Evolutionary conservation across 2,329 filamentous ascomycete species (phyloP).

Genomic region (Karstenula rhodostoma): DNA sequence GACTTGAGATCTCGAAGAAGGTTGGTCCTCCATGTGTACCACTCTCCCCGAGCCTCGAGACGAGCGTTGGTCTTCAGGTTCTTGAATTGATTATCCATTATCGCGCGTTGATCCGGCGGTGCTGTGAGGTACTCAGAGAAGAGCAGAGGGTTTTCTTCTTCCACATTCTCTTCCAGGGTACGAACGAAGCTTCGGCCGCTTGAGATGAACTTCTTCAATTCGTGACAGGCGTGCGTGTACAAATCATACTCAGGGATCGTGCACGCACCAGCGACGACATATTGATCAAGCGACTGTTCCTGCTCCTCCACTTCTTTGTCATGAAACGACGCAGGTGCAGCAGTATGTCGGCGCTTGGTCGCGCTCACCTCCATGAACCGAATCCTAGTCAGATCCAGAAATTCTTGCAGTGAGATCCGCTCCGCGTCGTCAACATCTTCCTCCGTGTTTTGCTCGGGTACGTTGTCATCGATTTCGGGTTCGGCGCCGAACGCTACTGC

Average conservation of each 20-base stretch:
- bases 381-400: constrained; percentile 93
- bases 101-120: constrained; percentile 78
- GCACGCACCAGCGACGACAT: constrained; percentile 87
- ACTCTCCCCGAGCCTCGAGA: constrained; percentile 90
- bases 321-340: constrained; percentile 52
- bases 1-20: constrained; percentile 82
- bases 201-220: constrained; percentile 95
- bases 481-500: constrained; percentile 41
- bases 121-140: constrained; percentile 93
- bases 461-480: constrained; percentile 28
- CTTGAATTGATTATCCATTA: constrained; percentile 97
- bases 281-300: constrained; percentile 72
- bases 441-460: constrained; percentile 35
- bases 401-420: constrained; percentile 85
- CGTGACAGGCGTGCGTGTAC: constrained; percentile 93
- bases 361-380: constrained; percentile 99
- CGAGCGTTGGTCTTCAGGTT: constrained; percentile 95
- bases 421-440: constrained; percentile 55
- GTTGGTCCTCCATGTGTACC: constrained; percentile 98
- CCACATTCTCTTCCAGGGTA: constrained; percentile 88
- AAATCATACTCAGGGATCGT: constrained; percentile 92
- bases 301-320: constrained; percentile 50
- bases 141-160: constrained; percentile 87
- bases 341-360: constrained; percentile 88
- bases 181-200: constrained; percentile 89